Conservation (phyloP, 2,329 filamentous ascomycete species). For the Penicillium hordei region DNA sequence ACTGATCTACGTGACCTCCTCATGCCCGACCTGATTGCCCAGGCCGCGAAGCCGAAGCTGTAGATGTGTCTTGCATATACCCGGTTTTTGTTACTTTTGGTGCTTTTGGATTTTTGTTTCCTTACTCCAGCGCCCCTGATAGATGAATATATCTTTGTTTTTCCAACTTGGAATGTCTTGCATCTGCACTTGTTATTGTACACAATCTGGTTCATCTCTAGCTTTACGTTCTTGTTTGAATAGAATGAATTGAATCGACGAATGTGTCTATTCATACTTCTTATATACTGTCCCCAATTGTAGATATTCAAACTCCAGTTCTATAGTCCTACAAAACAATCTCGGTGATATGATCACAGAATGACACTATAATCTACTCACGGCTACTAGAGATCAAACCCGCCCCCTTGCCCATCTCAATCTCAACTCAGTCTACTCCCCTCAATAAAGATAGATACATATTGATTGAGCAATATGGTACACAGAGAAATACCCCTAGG, state of each 20-base stretch:
- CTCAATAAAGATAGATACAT: too few species aligned
- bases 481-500: too few species aligned
- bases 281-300: too few species aligned
- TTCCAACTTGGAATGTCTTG: background rate
- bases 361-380: too few species aligned
- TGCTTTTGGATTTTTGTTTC: background rate
- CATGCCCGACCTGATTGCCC: constrained; percentile 65
- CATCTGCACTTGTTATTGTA: constrained; percentile 2
- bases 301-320: background rate
- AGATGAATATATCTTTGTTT: constrained; percentile 9
- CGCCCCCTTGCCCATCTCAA: too few species aligned
- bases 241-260: background rate
- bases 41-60: constrained; percentile 82
- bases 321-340: too few species aligned
- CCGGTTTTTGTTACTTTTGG: constrained; percentile 3
- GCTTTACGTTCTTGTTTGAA: background rate
- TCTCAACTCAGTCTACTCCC: too few species aligned
- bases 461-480: too few species aligned
- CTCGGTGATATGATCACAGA: too few species aligned
- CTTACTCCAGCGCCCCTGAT: constrained; percentile 7
- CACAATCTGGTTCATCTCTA: background rate
- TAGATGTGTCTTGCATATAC: constrained; percentile 47
- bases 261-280: background rate
- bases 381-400: too few species aligned
- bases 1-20: constrained; percentile 85